These are phyloP conservation scores for Kodamaea derodonti DNA, from an alignment of 1,139 yeast species.

Conservation along the genomic window DNA sequence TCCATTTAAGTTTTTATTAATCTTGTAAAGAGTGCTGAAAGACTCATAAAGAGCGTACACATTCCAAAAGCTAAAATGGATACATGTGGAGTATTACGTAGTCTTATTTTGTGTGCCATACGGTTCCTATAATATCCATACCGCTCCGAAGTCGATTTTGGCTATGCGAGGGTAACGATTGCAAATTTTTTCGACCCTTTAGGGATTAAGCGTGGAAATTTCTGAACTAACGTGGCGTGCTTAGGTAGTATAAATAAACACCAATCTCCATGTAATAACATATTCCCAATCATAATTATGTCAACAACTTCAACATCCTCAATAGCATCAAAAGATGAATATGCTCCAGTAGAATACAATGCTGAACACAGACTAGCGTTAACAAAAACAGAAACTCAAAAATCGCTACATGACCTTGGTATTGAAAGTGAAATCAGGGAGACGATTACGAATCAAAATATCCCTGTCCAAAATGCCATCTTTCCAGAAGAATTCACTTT, in stretches of 20 bases:
- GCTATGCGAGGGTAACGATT: too few relatives aligned
- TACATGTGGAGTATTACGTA: too few relatives aligned
- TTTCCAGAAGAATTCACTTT: conserved; percentile 90
- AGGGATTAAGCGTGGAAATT: background rate
- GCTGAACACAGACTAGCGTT: conserved; percentile 6
- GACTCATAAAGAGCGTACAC: too few relatives aligned
- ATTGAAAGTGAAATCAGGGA: conserved; percentile 46
- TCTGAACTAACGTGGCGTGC: background rate
- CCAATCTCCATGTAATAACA: too few relatives aligned
- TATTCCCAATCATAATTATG: too few relatives aligned
- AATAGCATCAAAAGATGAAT: conserved; percentile 1
- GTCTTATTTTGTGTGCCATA: too few relatives aligned
- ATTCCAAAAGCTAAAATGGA: too few relatives aligned
- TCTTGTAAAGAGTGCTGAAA: too few relatives aligned
- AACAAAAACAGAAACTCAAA: conserved; percentile 61
- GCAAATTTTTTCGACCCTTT: background rate
- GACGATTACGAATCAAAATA: conserved; percentile 55
- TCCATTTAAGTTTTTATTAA: too few relatives aligned
- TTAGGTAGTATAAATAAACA: background rate
- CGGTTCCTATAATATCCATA: too few relatives aligned
- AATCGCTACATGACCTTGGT: conserved; percentile 63
- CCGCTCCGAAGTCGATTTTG: too few relatives aligned
- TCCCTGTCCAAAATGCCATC: conserved; percentile 60
- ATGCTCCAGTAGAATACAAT: background rate
- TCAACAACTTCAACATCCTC: background rate